Evolutionary conservation across 225 moss, liverwort and hornwort species (phyloP), one percentile per base, ranked within the genome.

Genomic region (Sphagnum contortum): DNA sequence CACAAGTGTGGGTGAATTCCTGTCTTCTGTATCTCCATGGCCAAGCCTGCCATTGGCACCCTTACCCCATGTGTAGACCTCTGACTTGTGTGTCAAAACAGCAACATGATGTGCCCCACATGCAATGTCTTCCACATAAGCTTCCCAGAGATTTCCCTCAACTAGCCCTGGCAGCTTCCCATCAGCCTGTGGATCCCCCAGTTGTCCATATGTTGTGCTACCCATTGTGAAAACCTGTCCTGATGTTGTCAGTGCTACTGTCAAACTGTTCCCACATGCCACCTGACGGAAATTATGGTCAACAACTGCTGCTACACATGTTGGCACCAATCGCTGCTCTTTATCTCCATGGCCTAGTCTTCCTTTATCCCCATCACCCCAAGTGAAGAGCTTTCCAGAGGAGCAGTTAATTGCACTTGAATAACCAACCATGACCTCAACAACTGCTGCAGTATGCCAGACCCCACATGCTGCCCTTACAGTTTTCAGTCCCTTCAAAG

Each of bases 181-280:
- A 53, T 93, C 98, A 10, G 98, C 98, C 53, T 81, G 80, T 12
- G 93, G 87, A 71, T 91, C 98, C 7, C 98, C 98, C 72, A 98
- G 65, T 57, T 98, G 98, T 44, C 98, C 98, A 48, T 82, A 98
- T 58, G 78, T 87, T 14, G 88, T 81, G 46, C 93, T 86, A 44
- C 98, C 98, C 98, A 98, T 98, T 5, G 98, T 98, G 71, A 87
- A 98, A 0, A 98, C 98, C 75, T 91, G 87, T n/a, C 98, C 98
- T 0, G 81, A 74, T 53, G 90, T 98, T 29, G 98, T 93, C 64
- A 98, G 66, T n/a, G 93, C 98, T 50, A 98, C 91, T 6, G 98
- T 98, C 49, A 98, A 74, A 65, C 98, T 91, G 69, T 93, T 76
- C 11, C 98, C 98, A 48, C 98, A 98, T 47, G 85, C 83, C 69